phyloP scores from a whole-genome alignment of 2,329 filamentous ascomycete genomes.

The Paraphaeosphaeria sporulosa region DNA sequence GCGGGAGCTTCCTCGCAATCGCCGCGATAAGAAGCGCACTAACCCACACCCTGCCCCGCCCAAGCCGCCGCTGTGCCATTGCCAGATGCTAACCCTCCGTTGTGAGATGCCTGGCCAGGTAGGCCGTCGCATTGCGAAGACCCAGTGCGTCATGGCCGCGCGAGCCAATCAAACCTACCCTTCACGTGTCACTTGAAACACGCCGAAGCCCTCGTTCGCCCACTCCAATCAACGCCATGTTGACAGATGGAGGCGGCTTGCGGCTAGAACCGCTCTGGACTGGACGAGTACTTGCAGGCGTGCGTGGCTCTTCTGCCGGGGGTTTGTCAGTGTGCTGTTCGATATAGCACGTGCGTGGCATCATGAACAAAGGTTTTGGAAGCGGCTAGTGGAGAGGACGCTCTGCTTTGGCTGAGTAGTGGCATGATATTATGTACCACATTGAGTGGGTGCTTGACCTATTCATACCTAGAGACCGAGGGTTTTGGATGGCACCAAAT shows the following conservation, averaged over 20 bases:
- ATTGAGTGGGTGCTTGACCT: too few relatives aligned
- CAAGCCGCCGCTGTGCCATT: background rate
- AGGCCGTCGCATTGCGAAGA: background rate
- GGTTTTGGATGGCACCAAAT: too few relatives aligned
- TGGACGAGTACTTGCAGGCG: background rate
- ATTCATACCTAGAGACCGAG: too few relatives aligned
- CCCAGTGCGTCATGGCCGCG: background rate
- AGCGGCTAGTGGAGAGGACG: too few relatives aligned
- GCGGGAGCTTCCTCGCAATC: constrained; percentile 13
- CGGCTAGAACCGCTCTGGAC: background rate
- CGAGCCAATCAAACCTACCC: background rate
- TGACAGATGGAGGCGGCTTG: background rate
- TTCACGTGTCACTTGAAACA: constrained; percentile 11
- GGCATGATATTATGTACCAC: too few relatives aligned
- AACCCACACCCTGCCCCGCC: constrained; percentile 21
- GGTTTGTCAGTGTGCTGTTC: background rate
- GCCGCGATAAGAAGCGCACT: constrained; percentile 27
- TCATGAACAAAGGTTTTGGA: too few relatives aligned
- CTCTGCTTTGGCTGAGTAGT: too few relatives aligned
- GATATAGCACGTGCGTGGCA: too few relatives aligned
- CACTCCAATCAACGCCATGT: background rate
- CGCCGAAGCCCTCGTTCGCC: background rate
- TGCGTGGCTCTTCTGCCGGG: background rate
- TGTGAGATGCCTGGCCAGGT: background rate
- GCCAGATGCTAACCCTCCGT: background rate